Evolutionary conservation across 2,329 filamentous ascomycete genomes (phyloP), one percentile per base, ranked within the genome.

Genomic region (Diaporthe amygdali): DNA sequence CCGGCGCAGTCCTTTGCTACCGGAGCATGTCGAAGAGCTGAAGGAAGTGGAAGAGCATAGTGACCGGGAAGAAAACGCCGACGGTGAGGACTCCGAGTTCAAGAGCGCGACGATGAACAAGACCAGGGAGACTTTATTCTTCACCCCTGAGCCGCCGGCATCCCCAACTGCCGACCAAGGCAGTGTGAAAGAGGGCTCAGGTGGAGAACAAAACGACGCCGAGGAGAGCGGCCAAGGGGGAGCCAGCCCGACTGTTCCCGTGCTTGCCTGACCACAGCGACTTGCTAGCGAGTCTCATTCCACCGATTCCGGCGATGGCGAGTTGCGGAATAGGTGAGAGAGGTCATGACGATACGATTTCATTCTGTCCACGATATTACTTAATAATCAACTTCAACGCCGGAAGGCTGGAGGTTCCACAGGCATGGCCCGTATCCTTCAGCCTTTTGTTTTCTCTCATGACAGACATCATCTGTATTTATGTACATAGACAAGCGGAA

Each of bases 1-100:
- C 2, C 82, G 85, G 32, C 83, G 85, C 68, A 89, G 88, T 20
- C 88, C 89, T 1, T 79, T 91, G 22, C 86, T 88, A 12, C 86
- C 84, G 0, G 84, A 71, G 88, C 44, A 86, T 87, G 59, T 82
- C 77, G 69, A 71, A 34, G 82, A 84, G 61, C 79, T 77, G 39
- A 77, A 77, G 20, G 71, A 74, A 41, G 76, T 76, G n/a, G 77
- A 69, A 71, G 51, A 51, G 32, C 46, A 6, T 59, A 34, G 12
- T 25, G 66, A 72, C 27, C 39, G 39, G 14, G 72, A 69, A 30
- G 72, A 73, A 7, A 69, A 68, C 7, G 66, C 52, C n/a, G 72
- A 75, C 41, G 73, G 70, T n/a, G 73, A 72, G 15, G 61, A 51
- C 37, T 74, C 75, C 17, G 75, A 69, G n/a, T 55, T 74, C 73